Evolutionary conservation across 1,284 basidiomycete genomes (phyloP).

Genomic region (Ustilago cynodontis): DNA sequence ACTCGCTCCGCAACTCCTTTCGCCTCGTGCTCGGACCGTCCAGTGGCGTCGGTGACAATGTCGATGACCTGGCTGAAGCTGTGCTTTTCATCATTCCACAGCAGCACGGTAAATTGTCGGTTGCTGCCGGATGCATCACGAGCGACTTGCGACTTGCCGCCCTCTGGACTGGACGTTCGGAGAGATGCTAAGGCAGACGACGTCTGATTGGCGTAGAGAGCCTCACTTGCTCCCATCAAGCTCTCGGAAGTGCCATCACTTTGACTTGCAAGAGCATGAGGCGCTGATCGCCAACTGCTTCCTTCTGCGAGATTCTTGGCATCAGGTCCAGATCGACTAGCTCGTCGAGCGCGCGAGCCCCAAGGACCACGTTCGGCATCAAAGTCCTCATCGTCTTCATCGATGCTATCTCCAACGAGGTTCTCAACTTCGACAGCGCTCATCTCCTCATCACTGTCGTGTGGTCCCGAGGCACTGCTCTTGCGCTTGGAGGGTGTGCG

Average conservation of each 20-base stretch:
- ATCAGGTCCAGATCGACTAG: constrained; percentile 23
- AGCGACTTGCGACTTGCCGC: constrained; percentile 13
- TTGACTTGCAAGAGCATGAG: constrained; percentile 6
- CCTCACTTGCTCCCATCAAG: constrained; percentile 11
- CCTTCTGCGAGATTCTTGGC: constrained; percentile 18
- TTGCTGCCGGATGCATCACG: constrained; percentile 18
- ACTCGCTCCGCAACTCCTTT: constrained; percentile 77
- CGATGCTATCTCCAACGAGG: constrained; percentile 45
- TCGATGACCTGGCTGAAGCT: constrained; percentile 89
- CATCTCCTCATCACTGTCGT: constrained; percentile 53
- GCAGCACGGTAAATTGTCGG: constrained; percentile 80
- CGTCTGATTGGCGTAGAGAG: constrained; percentile 6
- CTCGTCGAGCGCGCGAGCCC: constrained; percentile 24
- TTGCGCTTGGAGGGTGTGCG: constrained; percentile 45
- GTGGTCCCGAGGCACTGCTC: constrained; percentile 20
- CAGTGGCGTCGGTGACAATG: constrained; percentile 70
- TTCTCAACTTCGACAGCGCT: constrained; percentile 48
- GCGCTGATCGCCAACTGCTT: constrained; percentile 26
- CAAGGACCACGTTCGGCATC: constrained; percentile 14
- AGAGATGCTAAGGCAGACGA: constrained; percentile 18
- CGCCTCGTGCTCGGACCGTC: constrained; percentile 71
- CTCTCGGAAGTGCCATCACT: constrained; percentile 10
- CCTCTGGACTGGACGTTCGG: constrained; percentile 21
- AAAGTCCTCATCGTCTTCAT: constrained; percentile 16
- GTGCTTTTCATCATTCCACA: constrained; percentile 99